A percentile compares a stretch with the other conserved stretches of the same genome.
Conservation (phyloP, 2,329 filamentous ascomycete species). For the Monilinia fructigena region DNA sequence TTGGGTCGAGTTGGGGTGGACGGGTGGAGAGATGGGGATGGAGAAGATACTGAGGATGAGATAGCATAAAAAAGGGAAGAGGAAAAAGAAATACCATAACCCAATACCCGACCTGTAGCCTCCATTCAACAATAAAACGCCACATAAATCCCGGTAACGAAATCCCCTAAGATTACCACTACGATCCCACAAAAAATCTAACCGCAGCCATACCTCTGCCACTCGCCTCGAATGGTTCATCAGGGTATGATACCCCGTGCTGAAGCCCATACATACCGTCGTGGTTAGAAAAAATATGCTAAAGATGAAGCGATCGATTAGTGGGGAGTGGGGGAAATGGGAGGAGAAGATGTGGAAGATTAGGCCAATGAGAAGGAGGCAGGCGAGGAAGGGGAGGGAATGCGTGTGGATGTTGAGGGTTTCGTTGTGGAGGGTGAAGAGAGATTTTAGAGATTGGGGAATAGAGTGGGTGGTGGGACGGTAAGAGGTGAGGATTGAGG, state of each 20-base stretch:
- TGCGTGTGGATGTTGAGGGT: constrained; percentile 20
- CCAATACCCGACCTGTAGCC: constrained; percentile 16
- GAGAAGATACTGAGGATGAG: too few relatives aligned
- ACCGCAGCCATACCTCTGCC: constrained; percentile 6
- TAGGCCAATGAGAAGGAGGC: neutral
- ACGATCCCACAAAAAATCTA: constrained; percentile 23
- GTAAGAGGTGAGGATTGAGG: constrained; percentile 8
- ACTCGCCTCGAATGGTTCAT: constrained; percentile 18
- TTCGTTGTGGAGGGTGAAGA: constrained; percentile 17
- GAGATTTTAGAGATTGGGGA: neutral
- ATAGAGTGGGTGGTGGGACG: constrained; percentile 9
- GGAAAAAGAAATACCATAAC: neutral
- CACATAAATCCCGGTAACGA: constrained; percentile 13
- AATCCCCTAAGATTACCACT: constrained; percentile 18
- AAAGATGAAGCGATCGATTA: constrained; percentile 10
- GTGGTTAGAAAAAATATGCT: neutral
- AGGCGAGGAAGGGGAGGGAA: neutral
- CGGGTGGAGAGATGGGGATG: too few relatives aligned
- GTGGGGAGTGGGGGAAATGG: neutral
- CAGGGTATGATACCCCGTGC: constrained; percentile 15
- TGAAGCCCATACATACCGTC: constrained; percentile 9
- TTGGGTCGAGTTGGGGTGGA: neutral
- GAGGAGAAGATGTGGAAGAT: constrained; percentile 9
- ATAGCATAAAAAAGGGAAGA: neutral
- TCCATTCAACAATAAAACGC: constrained; percentile 23